Base-by-base conservation (phyloP, 2,329 filamentous ascomycete genomes). In the Aspergillus quadrilineatus region DNA sequence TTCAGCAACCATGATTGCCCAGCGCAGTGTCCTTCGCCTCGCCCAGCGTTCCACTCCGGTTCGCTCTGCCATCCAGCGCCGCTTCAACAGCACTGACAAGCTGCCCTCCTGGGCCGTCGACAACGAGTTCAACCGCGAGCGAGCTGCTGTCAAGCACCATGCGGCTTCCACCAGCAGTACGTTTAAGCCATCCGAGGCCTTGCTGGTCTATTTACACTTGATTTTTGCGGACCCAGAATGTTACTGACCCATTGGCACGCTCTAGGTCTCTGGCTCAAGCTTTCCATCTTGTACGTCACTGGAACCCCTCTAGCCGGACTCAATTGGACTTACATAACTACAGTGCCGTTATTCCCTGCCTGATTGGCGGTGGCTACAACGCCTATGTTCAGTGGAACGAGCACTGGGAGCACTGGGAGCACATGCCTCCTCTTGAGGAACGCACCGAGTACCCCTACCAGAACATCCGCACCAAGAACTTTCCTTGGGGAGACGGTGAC, bases 381-480 rank as follows among this genome's bases (percentile, higher is more conserved):
- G 92, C 92, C 69, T 96, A 89, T 76, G 86, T 87, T 73, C 86
- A 96, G 62, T 99, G 92, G 91, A 87, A 85, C 70, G 90, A 95
- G 81, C 94, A 99, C 80, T 97, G 93, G 93, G 90, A 95, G 79
- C 94, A 99, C 84, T 91, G 89, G 85, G 79, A 77, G 52, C 93
- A 97, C 80, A 79, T 90, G 77, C 85, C 89, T 59, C 89, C 94
- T 65, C 82, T 93, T 67, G 91, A 96, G 82, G 94, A 99, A 81
- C 89, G 90, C 73, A 79, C 84, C 70, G 90, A 97, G 82, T 99
- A 97, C 80, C 81, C 92, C 59, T 99, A 96, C 86, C 90, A 96
- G 85, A 99, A 99, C 84, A 89, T 99, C 77, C 89, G 94, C 75
- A 85, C 85, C 76, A 97, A 94, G 88, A 97, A 96, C 85, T 99